Evolutionary conservation across 371 early-diverging fungal genomes (phyloP), one percentile per base, ranked within the genome.

Genomic region (Saksenaea vasiformis): DNA sequence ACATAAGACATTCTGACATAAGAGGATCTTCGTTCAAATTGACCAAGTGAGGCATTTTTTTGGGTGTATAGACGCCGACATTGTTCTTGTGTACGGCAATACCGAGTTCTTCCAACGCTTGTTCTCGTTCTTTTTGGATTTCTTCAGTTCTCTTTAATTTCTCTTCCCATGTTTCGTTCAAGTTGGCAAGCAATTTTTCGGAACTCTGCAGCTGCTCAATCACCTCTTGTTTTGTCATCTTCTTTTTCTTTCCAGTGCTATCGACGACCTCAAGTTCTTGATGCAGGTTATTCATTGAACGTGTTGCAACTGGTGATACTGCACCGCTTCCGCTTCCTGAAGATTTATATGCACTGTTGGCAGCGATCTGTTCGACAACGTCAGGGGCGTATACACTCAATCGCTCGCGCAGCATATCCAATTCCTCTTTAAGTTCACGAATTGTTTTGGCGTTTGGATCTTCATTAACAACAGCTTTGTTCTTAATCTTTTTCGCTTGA

Each of bases 401-500:
- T 47, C 87, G 83, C 19, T 78, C 82, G 13, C 90, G 86, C 36
- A 97, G 78, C 36, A 80, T 71, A 22, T 75, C 80, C 14, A 96
- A 77, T 72, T 97, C 97, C 36, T 92, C 91, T 71, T 94, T 90
- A 39, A 96, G 85, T 67, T 95, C 94, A 31, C 93, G 85, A 53
- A 96, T 91, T 38, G 94, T 71, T 65, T 85, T 90, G 26, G 89
- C 94, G 59, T 91, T 90, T 1, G 94, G 91, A 63, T 95, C 94
- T 73, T 95, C 95, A 68, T 98, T 98, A 34, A 98, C 90, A 1
- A 92, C 87, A 0, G 97, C 95, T 75, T 89, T 91, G 70, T 95
- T 96, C 70, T 92, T 88, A 73, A 98, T 94, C 67, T 85, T 86
- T 78, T 96, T 97, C 54, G 96, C 97, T 47, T 95, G 90, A 71